Evolutionary conservation across 768 basidiomycete genomes (phyloP), one percentile per base, ranked within the genome.

Genomic region (Pisolithus orientalis): DNA sequence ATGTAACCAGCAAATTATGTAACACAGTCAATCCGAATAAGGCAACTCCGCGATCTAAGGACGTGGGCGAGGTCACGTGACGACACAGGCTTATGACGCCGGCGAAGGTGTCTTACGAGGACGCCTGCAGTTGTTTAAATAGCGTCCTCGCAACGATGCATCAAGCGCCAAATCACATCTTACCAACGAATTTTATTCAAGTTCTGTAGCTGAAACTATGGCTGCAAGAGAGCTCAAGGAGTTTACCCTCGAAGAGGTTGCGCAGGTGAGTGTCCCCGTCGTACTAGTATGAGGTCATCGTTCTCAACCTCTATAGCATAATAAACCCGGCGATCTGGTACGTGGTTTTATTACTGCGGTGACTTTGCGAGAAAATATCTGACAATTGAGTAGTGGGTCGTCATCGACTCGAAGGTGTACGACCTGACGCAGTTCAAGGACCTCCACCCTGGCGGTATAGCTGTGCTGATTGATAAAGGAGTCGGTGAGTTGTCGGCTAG

Each of bases 401-500:
- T 90, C 53, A 78, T 94, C 52, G 92, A 94, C 62, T 79, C 82
- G 51, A 88, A 88, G 66, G 89, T 92, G 29, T 92, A 83, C 63
- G 85, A 94, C 65, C 70, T 96, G 25, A 82, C 84, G 49, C 84
- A 81, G 61, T 95, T 96, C 70, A 80, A 79, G 49, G 75, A 74
- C 44, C 72, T 94, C 57, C 94, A 96, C 62, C 94, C 91, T 1
- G 94, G 93, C 44, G 93, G 93, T 11, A 66, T 75, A 0, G 77
- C 81, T 2, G 90, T 92, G 34, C 75, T 96, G 16, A 67, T 84
- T n/a, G 84, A 89, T 60, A 68, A 74, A 5, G 86, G 88, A 59
- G 79, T 94, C 46, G 89, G 89, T 85, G 52, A 52, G 84, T 60
- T 9, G 38, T 28, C 14, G 1, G 29, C 3, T 8, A 5, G 25